phyloP scores from a whole-genome alignment of 148 eudicot genomes.

The Fagopyrum tataricum region DNA sequence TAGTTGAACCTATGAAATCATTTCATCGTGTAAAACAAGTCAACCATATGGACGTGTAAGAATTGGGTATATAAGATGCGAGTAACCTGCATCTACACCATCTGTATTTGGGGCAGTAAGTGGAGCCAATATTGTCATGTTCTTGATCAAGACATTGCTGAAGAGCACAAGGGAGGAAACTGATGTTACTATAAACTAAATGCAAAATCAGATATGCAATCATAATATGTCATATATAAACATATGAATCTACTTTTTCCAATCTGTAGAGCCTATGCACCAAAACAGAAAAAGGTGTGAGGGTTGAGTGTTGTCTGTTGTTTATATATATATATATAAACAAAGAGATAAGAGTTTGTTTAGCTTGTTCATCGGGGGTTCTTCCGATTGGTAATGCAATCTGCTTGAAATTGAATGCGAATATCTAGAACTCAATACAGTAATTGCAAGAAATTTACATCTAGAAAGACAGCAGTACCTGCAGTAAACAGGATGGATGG shows the following conservation, averaged over 20 bases:
- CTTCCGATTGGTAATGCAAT: too few relatives aligned
- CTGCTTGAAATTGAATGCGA: background rate
- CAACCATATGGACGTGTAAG: background rate
- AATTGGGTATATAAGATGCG: background rate
- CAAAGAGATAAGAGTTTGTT: background rate
- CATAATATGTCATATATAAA: background rate
- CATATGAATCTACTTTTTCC: background rate
- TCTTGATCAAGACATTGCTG: slow-evolving; percentile 81
- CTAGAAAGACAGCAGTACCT: slow-evolving; percentile 37
- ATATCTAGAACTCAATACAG: background rate
- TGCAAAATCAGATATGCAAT: background rate
- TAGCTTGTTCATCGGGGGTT: background rate
- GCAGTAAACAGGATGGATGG: slow-evolving; percentile 96
- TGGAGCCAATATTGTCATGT: slow-evolving; percentile 94
- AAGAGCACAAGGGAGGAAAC: background rate
- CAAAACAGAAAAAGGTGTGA: background rate
- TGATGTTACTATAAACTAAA: background rate
- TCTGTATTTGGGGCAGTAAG: slow-evolving; percentile 94
- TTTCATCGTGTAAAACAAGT: background rate
- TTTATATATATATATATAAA: background rate
- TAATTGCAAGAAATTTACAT: background rate
- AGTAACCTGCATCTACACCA: slow-evolving; percentile 91
- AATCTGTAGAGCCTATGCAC: background rate
- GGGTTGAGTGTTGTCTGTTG: background rate
- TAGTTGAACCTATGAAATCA: background rate